Base-by-base conservation (phyloP, 2,329 filamentous ascomycete species). In the Metarhizium anisopliae region DNA sequence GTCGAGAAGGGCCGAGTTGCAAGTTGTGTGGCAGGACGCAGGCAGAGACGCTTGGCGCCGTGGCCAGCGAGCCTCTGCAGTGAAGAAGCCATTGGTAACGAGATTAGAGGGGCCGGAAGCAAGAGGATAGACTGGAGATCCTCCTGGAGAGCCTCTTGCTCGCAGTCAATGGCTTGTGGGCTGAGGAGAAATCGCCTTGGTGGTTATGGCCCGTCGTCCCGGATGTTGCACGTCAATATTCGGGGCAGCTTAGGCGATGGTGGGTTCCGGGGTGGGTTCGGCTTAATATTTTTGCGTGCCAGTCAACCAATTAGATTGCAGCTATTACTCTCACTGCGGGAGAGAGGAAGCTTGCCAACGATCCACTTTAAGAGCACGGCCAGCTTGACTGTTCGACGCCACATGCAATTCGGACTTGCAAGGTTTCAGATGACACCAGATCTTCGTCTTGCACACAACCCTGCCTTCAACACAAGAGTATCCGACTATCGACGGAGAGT, bases 11-110 rank as follows among this genome's bases (percentile, higher is more conserved):
- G 76, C 62, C 87, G 81, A 64, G 76, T 68, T 62, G 71, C 65
- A 60, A 69, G 62, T 62, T 67, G 60, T 38, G 63, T 52, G 52
- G 65, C 64, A 60, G 71, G 77, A 61, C 74, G 78, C 63, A 84
- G 73, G 69, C 79, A 84, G 65, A 87, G 75, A 66, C 85, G 84
- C 75, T 82, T 85, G 73, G 85, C 85, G 72, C 82, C 79, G 73
- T 79, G 82, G 79, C 84, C 80, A 72, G 85, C 86, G 69, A 91
- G 79, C 73, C 88, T 84, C 74, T 83, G 83, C 69, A 91, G 77
- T 66, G 84, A 79, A 72, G 62, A 59, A 52, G 86, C 81, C 87
- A 91, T 91, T 74, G 61, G 58, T 59, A 57, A 40, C 57, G 59
- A 63, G 60, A 47, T 62, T 59, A 62, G 63, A 66, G 62, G 62